These are phyloP conservation scores for Neoarthrinium moseri DNA, from an alignment of 2,329 filamentous ascomycete genomes.

Conservation along the genomic window DNA sequence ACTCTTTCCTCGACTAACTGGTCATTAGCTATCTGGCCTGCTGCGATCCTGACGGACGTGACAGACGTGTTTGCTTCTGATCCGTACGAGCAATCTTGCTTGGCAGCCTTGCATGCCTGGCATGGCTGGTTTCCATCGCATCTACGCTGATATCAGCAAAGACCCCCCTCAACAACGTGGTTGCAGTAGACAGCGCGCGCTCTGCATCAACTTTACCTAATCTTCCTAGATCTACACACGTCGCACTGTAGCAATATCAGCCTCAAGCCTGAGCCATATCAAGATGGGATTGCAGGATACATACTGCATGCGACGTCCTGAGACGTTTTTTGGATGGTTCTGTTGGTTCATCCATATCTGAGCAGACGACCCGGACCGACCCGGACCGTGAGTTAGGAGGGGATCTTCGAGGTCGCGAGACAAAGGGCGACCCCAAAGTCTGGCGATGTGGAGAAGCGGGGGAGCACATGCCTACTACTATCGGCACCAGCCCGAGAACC, in stretches of 20 bases:
- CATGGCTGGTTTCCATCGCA: conserved; percentile 48
- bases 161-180: not conserved
- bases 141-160: conserved; percentile 25
- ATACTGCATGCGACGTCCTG: conserved; percentile 40
- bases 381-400: conserved; percentile 9
- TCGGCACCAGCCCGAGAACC: too few relatives aligned
- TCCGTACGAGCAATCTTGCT: conserved; percentile 39
- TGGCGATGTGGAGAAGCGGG: conserved; percentile 7
- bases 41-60: not conserved
- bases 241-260: conserved; percentile 37
- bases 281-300: conserved; percentile 14
- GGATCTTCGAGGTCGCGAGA: not conserved
- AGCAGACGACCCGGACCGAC: conserved; percentile 7
- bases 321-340: conserved; percentile 38
- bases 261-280: conserved; percentile 2
- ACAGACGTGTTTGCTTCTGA: conserved; percentile 42
- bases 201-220: too few relatives aligned
- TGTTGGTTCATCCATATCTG: conserved; percentile 1
- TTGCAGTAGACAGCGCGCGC: not conserved
- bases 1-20: conserved; percentile 43
- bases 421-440: not conserved
- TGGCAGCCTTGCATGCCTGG: conserved; percentile 32
- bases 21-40: not conserved
- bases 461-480: not conserved
- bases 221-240: conserved; percentile 45